Base-by-base conservation (phyloP, 495 filamentous ascomycete genomes). In the Podospora pseudopauciseta region DNA sequence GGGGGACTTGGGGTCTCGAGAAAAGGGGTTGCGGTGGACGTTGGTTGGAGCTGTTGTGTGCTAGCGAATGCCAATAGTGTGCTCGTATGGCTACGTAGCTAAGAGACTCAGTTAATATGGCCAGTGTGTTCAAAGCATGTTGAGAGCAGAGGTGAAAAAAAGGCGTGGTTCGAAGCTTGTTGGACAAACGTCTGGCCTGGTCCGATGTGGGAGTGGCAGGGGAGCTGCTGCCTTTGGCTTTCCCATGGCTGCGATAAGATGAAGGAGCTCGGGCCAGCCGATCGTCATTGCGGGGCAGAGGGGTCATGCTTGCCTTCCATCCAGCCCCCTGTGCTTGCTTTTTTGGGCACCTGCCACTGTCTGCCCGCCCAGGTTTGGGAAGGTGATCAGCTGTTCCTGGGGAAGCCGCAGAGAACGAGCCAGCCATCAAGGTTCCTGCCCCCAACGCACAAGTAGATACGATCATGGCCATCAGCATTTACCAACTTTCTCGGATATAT, bases 221-320 rank as follows among this genome's bases (percentile, higher is more conserved):
- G 55, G 55, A 20, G 55, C 55, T 19, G 55, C 23, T 26, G 55
- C 55, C 55, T 58, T 20, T 20, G 55, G 55, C 23, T 58, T 58
- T 26, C 39, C 39, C 39, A 49, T 49, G 39, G 39, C 39, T 49
- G 55, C 55, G 55, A 58, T 26, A 58, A 58, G 55, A 58, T 26
- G 9, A 44, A 44, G 61, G 23, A 72, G 68, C 68, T 72, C 68
- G 63, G 65, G 60, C 71, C 68, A 68, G 7, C 30, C 7, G 71
- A 73, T 71, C 69, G 67, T 65, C 66, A 59, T 64, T 60, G 63
- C 65, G 71, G 69, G 66, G 66, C 64, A 67, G 60, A 18, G 13
- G 39, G 39, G 13, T 18, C 39, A 49, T 13, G 39, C 39, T 49
- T 49, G 39, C 39, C 39, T 49, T 1, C 5, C 39, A 49, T 49